phyloP scores from a whole-genome alignment of 345 rosid species.

The Ailanthus altissimus region DNA sequence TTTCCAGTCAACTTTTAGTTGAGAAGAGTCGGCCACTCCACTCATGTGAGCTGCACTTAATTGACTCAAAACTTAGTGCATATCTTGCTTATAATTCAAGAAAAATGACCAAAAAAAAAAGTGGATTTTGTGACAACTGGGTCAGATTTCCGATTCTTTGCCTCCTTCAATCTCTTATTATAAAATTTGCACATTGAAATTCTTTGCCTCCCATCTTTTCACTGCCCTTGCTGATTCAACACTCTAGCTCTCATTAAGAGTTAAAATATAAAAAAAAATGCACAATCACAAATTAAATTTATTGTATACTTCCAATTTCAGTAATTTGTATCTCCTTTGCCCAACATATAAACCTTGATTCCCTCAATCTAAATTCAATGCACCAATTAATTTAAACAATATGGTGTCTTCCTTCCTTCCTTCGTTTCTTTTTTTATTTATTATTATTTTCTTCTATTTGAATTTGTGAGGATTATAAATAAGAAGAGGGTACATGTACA shows the following conservation, averaged over 20 bases:
- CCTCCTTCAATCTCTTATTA: constrained; percentile 6
- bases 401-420: too few relatives aligned
- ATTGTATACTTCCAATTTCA: neutral
- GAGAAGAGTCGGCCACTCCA: neutral
- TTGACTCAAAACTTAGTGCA: neutral
- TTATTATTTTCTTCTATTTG: too few relatives aligned
- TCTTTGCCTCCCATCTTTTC: neutral
- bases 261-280: too few relatives aligned
- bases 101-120: constrained; percentile 32
- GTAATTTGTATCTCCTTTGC: neutral
- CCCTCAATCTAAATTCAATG: neutral
- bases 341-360: neutral
- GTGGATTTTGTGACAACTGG: constrained; percentile 26
- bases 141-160: constrained; percentile 30
- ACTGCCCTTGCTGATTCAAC: constrained; percentile 9
- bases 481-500: too few relatives aligned
- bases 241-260: neutral
- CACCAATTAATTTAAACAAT: neutral
- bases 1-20: neutral
- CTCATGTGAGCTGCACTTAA: constrained; percentile 16
- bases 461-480: too few relatives aligned
- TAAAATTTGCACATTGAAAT: neutral
- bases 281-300: too few relatives aligned
- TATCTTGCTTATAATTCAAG: constrained; percentile 26
- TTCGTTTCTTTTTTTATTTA: too few relatives aligned